Conservation (phyloP, 2,329 filamentous ascomycete genomes). For the Colletotrichum cuscutae region DNA sequence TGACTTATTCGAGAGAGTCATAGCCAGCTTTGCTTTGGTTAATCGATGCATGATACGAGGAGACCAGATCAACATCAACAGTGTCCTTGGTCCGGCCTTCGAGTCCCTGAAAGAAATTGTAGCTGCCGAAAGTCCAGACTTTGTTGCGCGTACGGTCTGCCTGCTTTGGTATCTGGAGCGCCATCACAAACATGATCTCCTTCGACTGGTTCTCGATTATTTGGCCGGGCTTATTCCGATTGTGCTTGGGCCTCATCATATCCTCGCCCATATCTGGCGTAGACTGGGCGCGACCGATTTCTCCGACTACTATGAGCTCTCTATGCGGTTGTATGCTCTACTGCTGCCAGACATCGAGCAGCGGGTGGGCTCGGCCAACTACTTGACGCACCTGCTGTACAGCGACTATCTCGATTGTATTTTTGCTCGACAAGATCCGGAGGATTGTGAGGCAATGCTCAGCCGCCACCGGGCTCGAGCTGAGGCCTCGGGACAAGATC, state of each 20-base stretch:
- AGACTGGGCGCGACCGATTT: constrained; percentile 44
- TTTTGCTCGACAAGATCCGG: constrained; percentile 39
- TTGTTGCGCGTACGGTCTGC: constrained; percentile 45
- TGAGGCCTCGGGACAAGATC: constrained; percentile 43
- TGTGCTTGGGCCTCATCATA: constrained; percentile 43
- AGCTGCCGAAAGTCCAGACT: constrained; percentile 45
- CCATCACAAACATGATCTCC: constrained; percentile 46
- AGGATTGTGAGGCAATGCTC: constrained; percentile 43
- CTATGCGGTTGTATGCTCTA: constrained; percentile 43
- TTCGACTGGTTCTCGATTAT: constrained; percentile 45
- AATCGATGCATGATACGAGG: constrained; percentile 46
- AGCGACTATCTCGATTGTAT: constrained; percentile 48
- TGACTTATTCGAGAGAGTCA: constrained; percentile 47
- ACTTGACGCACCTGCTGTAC: constrained; percentile 45
- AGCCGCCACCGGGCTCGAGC: constrained; percentile 41
- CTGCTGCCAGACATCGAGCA: constrained; percentile 45
- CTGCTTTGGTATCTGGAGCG: constrained; percentile 48
- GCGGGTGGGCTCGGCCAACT: constrained; percentile 45
- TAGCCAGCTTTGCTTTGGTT: constrained; percentile 46
- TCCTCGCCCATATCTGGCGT: constrained; percentile 45
- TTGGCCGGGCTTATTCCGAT: constrained; percentile 43
- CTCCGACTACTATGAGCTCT: constrained; percentile 46
- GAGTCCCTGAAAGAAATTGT: constrained; percentile 48
- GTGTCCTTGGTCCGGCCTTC: constrained; percentile 46
- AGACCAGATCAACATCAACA: constrained; percentile 44